Base-by-base conservation (phyloP, 1,139 yeast genomes). In the Pichia cactophila region DNA sequence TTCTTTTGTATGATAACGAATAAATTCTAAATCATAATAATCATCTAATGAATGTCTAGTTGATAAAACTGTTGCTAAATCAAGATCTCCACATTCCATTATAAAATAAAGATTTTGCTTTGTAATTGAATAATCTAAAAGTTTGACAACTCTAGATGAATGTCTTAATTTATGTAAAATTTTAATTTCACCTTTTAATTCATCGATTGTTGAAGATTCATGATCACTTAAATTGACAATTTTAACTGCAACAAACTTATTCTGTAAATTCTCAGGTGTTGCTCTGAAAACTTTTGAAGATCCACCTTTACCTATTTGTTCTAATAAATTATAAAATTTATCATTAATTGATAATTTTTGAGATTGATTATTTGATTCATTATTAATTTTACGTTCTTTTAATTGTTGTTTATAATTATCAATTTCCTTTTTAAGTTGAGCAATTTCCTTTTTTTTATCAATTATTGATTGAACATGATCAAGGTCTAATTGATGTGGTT, bases 71-170 rank as follows among this genome's bases (percentile, higher is more conserved):
- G 82, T 89, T 0, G 96, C 94, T 38, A 92, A 69, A 64, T 92
- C 98, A 48, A 86, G 78, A 58, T 92, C 97, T 26, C 98, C 98
- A 61, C 95, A 86, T 66, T 92, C 98, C 97, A 92, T 88, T 1
- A 92, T 86, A 54, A 90, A 69, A 58, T 77, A 75, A 33, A 90
- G 74, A 2, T 82, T 74, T 0, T 84, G 80, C 39, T 78, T 80
- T 1, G 77, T 76, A 57, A 88, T 72, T 33, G 85, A 84, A 63
- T 83, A 80, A 61, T 89, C 97, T 42, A 85, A 69, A 44, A 92
- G 70, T 58, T 78, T 77, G 5, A 94, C 96, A 5, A 92, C 97
- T 50, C 97, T 71, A 29, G 77, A 77, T 50, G 82, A 80, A 46
- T 77, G 71, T 52, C 75, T 73, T 29, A 94, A 69, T 55, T 77